Base-by-base conservation (phyloP, 2,329 filamentous ascomycete species). In the Aspergillus vadensis region DNA sequence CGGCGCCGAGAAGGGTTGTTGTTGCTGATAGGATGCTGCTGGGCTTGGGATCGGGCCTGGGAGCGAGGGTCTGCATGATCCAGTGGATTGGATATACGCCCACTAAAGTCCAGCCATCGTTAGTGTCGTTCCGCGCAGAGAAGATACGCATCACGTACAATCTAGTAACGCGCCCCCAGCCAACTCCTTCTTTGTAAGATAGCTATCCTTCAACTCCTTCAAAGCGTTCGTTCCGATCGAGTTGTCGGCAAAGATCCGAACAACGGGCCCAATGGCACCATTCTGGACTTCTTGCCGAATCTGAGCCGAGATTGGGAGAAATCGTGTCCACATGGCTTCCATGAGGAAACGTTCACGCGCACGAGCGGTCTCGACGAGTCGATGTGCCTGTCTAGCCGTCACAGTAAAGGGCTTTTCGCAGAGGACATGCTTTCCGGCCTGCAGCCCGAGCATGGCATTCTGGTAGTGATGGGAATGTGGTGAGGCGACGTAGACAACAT, bases 341-440 rank as follows among this genome's bases (percentile, higher is more conserved):
- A 61, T 59, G 6, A 67, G 27, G 36, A 64, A 67, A 2, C 62
- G 39, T 2, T 49, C 44, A 32, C 61, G 62, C 5, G 73, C 69
- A 3, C 55, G 52, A 0, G 76, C 74, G 17, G 72, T 69, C n/a
- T 67, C 67, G 65, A 83, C 81, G 19, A 85, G 74, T 0, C 68
- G 63, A 21, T 68, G 68, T 3, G 81, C 81, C 65, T 86, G 81
- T 0, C 58, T 60, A 2, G 74, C 69, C 65, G 83, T 85, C 30
- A 76, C 75, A 5, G 77, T 78, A 2, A 80, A 76, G 0, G 83
- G 81, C 70, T 85, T 85, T 66, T 85, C 83, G 6, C 84, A 73
- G 0, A 86, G 76, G 14, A 86, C 82, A 65, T 85, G 82, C 65
- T 85, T 85, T 3, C 81, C 81, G 1, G 78, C 78, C 32, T 70